Conservation (phyloP, 805 yeast genomes). For the Ogataea pilisensis region DNA sequence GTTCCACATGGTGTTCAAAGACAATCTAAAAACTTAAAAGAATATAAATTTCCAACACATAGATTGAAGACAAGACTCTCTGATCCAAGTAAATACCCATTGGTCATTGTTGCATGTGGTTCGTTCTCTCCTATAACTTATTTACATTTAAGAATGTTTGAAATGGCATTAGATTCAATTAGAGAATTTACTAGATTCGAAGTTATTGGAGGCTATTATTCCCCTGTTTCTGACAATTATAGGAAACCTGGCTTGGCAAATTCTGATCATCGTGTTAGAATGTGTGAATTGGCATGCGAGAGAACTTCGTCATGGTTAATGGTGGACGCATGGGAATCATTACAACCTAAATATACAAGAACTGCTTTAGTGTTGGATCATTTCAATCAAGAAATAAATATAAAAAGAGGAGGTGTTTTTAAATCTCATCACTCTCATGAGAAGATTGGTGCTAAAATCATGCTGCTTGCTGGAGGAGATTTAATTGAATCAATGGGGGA, state of each 20-base stretch:
- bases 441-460: conserved; percentile 73
- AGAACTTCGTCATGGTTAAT: conserved; percentile 94
- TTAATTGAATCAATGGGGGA: conserved; percentile 99
- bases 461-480: conserved; percentile 97
- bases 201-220: conserved; percentile 93
- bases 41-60: conserved; percentile 84
- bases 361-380: conserved; percentile 96
- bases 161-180: conserved; percentile 95
- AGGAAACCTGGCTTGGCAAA: conserved; percentile 90
- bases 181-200: conserved; percentile 90
- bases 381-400: conserved; percentile 91
- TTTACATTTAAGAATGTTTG: conserved; percentile 93
- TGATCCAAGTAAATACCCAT: conserved; percentile 77
- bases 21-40: conserved; percentile 68
- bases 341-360: conserved; percentile 86
- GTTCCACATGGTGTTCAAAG: conserved; percentile 92
- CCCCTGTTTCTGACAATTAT: conserved; percentile 92
- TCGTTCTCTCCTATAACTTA: conserved; percentile 95
- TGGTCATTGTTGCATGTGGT: conserved; percentile 96
- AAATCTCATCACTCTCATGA: conserved; percentile 54
- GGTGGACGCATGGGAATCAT: conserved; percentile 99
- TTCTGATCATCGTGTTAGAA: conserved; percentile 84
- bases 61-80: conserved; percentile 65
- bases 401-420: conserved; percentile 79
- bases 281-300: conserved; percentile 98